These are phyloP conservation scores for Suhomyces maxii DNA, from an alignment of 1,139 yeast species.

Conservation along the genomic window DNA sequence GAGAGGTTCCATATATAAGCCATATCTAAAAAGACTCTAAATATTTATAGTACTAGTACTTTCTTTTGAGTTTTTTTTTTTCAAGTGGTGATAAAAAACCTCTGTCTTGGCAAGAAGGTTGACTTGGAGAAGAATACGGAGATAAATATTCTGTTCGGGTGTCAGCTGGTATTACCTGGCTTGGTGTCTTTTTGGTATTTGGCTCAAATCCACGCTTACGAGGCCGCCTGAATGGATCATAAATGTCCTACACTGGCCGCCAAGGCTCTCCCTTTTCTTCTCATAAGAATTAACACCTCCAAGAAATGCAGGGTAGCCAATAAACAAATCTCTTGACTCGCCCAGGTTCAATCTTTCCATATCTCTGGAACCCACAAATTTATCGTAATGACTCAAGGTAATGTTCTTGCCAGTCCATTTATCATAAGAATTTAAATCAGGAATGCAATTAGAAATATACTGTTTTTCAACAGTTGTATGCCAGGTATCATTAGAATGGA, in stretches of 20 bases:
- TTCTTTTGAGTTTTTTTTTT: no score
- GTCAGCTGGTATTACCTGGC: not conserved
- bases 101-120: no score
- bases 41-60: no score
- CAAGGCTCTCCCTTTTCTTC: conserved; percentile 1
- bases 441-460: conserved; percentile 42
- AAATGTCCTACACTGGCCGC: conserved; percentile 26
- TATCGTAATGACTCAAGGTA: conserved; percentile 33
- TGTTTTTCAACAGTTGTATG: conserved; percentile 35
- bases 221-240: conserved; percentile 37
- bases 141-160: no score
- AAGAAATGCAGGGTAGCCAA: conserved; percentile 18
- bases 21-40: no score
- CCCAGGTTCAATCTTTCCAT: conserved; percentile 8
- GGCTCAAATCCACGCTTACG: conserved; percentile 21
- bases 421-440: conserved; percentile 42
- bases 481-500: conserved; percentile 26
- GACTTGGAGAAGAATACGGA: no score
- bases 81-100: no score
- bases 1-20: no score
- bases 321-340: conserved; percentile 16
- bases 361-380: conserved; percentile 17
- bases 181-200: not conserved
- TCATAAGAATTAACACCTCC: conserved; percentile 17
- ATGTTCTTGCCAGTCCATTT: conserved; percentile 37